Base-by-base conservation (phyloP, 1,284 basidiomycete species). In the Ceratobasidium sp. region DNA sequence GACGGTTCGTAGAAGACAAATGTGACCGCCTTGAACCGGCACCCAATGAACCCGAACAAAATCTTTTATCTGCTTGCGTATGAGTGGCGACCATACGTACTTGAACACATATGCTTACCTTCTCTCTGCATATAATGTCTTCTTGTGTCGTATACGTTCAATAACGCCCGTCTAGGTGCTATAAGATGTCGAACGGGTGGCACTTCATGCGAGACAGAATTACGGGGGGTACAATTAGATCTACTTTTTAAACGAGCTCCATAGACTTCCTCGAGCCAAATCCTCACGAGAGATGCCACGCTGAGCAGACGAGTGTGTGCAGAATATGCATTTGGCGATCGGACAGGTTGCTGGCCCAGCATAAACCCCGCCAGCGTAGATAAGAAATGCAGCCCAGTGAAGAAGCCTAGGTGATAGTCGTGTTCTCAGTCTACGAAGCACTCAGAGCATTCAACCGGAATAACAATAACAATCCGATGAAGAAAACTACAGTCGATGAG, bases 361-460 rank as follows among this genome's bases (percentile, higher is more conserved):
- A 71, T 71, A 71, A 50, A 61, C 57, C 21, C 30, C 28, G 35
- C 44, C 35, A 52, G 57, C 52, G 23, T 30, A 35, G 49, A 43
- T 26, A n/a, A 23, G 26, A 44, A 49, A 59, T 18, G 47, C 16
- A 35, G 69, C 14, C 16, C 1, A 32, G 11, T 46, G 11, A 18
- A 30, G n/a, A 14, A 16, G 28, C 61, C 0, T 61, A 52, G 21
- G 6, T 23, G 9, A 21, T 38, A 16, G 23, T 67, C 16, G 13
- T 16, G 21, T n/a, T 54, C 7, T 44, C 41, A 61, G 28, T 18
- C 6, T 21, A 43, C 26, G n/a, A 52, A 43, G 8, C 9, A 21
- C 26, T n/a, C 38, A 52, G 41, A 71, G 30, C 69, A 71, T 71
- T 32, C 57, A 52, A 61, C 41, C 57, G 23, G 35, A 70, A 69